Evolutionary conservation across 192 early-diverging fungal species (phyloP).

Genomic region (Mortierella alpina): DNA sequence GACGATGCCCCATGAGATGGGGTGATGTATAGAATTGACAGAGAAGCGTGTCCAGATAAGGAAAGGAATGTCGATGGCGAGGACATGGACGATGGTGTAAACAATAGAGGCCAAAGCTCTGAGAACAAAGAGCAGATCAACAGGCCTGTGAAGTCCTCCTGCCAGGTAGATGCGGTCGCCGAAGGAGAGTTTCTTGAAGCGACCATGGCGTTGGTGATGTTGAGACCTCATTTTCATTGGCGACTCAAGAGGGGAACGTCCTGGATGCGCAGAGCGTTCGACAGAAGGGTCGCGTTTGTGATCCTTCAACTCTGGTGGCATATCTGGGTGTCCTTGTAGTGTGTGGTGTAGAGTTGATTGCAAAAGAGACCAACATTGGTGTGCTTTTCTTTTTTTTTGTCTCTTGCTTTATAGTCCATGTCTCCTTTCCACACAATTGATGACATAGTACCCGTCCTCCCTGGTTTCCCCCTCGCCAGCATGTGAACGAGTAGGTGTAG

Average conservation of each 20-base stretch:
- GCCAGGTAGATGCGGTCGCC: constrained; percentile 24
- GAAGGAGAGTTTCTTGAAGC: constrained; percentile 2
- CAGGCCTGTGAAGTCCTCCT: constrained; percentile 29
- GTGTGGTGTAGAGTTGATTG: not conserved
- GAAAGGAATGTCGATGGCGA: constrained; percentile 27
- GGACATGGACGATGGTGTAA: constrained; percentile 2
- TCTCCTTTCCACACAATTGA: not conserved
- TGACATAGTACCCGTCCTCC: too few relatives aligned
- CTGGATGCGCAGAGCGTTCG: not conserved
- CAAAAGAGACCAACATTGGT: not conserved
- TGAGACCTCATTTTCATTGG: not conserved
- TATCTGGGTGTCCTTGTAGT: not conserved
- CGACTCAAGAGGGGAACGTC: not conserved
- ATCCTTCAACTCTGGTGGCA: constrained; percentile 22
- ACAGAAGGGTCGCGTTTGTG: not conserved
- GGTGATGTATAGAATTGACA: constrained; percentile 24
- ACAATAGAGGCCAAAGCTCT: constrained; percentile 8
- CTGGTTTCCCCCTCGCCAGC: too few relatives aligned
- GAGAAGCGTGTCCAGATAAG: constrained; percentile 23
- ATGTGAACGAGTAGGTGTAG: too few relatives aligned
- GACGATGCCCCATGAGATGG: constrained; percentile 27
- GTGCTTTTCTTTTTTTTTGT: not conserved
- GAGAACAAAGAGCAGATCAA: constrained; percentile 15
- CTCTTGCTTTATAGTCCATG: not conserved
- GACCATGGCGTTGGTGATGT: not conserved